Conservation (phyloP, 495 filamentous ascomycete species). For the Penicillium malachiteum region DNA sequence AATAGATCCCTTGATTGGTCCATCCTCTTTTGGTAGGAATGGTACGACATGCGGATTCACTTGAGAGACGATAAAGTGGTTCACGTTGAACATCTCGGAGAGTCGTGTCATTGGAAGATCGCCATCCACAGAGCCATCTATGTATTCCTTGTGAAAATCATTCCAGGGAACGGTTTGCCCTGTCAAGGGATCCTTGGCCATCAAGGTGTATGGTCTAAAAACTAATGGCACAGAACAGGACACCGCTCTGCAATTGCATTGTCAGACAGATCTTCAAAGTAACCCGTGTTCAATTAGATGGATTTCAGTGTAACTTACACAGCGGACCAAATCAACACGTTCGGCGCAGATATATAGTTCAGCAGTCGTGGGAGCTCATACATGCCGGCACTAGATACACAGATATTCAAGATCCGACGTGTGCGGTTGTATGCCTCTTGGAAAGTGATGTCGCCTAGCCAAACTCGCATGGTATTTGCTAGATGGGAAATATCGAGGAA, state of each 20-base stretch:
- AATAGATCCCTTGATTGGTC: constrained; percentile 40
- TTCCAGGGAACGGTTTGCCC: constrained; percentile 81
- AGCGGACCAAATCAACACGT: constrained; percentile 95
- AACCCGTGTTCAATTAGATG: not conserved
- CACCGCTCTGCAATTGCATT: constrained; percentile 57
- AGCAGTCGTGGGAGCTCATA: constrained; percentile 84
- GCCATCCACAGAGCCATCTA: constrained; percentile 92
- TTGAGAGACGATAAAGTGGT: constrained; percentile 96
- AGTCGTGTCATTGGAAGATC: constrained; percentile 90
- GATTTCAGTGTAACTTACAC: constrained; percentile 55
- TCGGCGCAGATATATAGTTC: constrained; percentile 90
- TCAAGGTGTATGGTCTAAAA: constrained; percentile 70
- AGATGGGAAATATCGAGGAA: constrained; percentile 82
- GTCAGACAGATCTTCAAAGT: constrained; percentile 6
- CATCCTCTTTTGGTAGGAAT: constrained; percentile 74
- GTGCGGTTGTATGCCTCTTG: constrained; percentile 95
- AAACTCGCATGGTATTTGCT: constrained; percentile 71
- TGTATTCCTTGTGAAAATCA: constrained; percentile 76
- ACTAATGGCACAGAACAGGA: constrained; percentile 93
- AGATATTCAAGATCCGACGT: constrained; percentile 85
- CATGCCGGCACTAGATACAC: constrained; percentile 80
- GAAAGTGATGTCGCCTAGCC: constrained; percentile 88
- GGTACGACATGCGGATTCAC: constrained; percentile 93
- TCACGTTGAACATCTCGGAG: constrained; percentile 96
- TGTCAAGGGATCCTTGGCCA: constrained; percentile 83